Base-by-base conservation (phyloP, 495 filamentous ascomycete species). In the Neurospora sp. region DNA sequence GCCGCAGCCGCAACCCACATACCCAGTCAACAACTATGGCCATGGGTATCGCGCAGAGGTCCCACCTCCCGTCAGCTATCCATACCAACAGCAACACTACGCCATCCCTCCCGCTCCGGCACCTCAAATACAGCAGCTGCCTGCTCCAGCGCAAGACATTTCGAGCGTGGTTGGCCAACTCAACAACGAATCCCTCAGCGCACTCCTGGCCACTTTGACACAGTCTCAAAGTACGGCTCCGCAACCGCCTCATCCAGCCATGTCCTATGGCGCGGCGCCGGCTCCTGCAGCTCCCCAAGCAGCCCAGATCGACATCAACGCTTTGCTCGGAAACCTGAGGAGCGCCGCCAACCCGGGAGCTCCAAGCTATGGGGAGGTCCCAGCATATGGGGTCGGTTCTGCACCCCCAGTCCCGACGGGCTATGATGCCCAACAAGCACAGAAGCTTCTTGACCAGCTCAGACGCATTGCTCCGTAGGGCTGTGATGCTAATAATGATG, bases 151-250 rank as follows among this genome's bases (percentile, higher is more conserved):
- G 7, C 81, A 84, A 31, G 89, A 89, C 73, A 79, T 92, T 17
- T 84, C 86, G 15, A 86, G 83, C 71, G 75, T 91, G 39, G 84
- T 92, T 31, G 85, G 78, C 4, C 74, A 89, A 39, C 83, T 97
- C 17, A 92, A 97, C 76, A 88, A 91, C 34, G 84, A 88, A 17
- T 88, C 89, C 9, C 83, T 97, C 4, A 91, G 94, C 77, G 90
- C 89, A 38, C 88, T 97, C 21, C 77, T 97, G 21, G 88, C 89
- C 4, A 87, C 88, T 8, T 83, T 92, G 48, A 72, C 80, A 75
- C 74, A 81, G 74, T 83, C 71, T 76, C 82, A 72, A 78, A 80
- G 79, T 73, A 81, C 79, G 74, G 79, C 76, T 4, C 85, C 87
- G 11, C 89, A 92, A 76, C 85, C 93, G 54, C 54, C 24, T 66